Conservation (phyloP, 208 protist genomes). For the Leishmania guyanensis region DNA sequence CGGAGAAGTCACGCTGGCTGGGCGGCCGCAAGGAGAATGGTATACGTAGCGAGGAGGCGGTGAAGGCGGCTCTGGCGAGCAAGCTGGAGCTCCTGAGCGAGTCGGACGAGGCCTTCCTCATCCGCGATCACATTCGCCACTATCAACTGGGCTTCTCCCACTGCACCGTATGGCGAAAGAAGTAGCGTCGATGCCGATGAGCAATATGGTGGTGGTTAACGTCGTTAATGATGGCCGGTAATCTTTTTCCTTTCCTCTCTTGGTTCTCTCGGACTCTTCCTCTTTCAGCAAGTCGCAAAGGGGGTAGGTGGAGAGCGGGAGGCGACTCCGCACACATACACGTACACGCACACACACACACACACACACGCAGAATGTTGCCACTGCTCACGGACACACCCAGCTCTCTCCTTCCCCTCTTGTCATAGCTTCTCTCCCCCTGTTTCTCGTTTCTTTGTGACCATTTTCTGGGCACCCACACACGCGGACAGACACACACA, state of each 20-base stretch:
- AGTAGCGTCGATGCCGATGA: not conserved
- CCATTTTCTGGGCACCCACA: not conserved
- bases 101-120: constrained; percentile 86
- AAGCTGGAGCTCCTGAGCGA: constrained; percentile 79
- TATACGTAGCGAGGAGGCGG: constrained; percentile 57
- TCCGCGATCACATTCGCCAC: constrained; percentile 85
- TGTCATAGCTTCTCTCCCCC: not conserved
- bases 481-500: not conserved
- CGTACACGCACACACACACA: not conserved
- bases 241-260: not conserved
- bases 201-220: not conserved
- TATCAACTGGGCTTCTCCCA: constrained; percentile 89
- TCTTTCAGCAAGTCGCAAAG: not conserved
- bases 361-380: not conserved
- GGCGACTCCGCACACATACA: not conserved
- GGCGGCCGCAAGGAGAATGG: constrained; percentile 55
- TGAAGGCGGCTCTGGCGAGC: constrained; percentile 56
- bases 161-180: constrained; percentile 76
- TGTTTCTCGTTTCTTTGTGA: not conserved
- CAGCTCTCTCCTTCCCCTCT: not conserved
- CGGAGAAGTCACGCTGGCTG: constrained; percentile 65
- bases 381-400: not conserved
- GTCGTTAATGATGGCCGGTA: not conserved
- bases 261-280: not conserved
- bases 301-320: not conserved